Percentiles rank a stretch among this genome's conserved stretches.
These are phyloP conservation scores for Clarireedia hainanense DNA, from an alignment of 2,329 filamentous ascomycete species.

Conservation along the genomic window DNA sequence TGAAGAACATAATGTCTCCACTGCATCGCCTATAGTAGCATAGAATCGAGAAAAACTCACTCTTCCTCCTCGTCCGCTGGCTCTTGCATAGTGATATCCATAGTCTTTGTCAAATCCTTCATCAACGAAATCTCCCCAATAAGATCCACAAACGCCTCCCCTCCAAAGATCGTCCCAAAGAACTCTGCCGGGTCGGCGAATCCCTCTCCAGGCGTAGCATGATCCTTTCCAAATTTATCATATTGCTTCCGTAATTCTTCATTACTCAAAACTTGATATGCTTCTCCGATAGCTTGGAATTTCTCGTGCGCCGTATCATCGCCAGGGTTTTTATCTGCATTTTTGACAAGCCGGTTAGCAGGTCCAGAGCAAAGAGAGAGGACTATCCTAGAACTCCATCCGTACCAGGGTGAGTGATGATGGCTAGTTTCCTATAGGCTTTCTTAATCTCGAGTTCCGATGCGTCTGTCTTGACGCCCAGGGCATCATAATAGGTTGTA, in stretches of 20 bases:
- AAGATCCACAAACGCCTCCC: conserved; percentile 90
- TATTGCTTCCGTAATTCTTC: conserved; percentile 82
- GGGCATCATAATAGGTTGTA: conserved; percentile 50
- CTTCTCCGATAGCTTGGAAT: conserved; percentile 79
- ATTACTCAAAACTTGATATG: conserved; percentile 77
- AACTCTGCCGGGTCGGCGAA: conserved; percentile 97
- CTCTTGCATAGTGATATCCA: conserved; percentile 91
- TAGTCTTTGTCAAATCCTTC: conserved; percentile 95
- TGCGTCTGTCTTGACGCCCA: conserved; percentile 77
- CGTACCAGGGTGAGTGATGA: conserved; percentile 62
- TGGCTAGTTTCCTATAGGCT: conserved; percentile 89
- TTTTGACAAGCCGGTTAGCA: neutral
- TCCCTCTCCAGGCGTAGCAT: conserved; percentile 80
- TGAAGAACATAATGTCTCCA: neutral
- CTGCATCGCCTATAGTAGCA: no score
- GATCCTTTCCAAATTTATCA: conserved; percentile 95
- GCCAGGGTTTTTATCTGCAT: conserved; percentile 88
- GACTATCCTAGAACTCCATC: neutral
- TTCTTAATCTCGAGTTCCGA: conserved; percentile 94
- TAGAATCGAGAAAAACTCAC: neutral
- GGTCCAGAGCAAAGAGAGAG: neutral
- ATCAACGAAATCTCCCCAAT: conserved; percentile 98
- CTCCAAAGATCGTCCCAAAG: conserved; percentile 97
- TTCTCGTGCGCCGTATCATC: conserved; percentile 89
- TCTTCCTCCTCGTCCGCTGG: conserved; percentile 58